A percentile compares a stretch with the other conserved stretches of the same genome.
phyloP scores from a whole-genome alignment of 177 flowering plant species.

The Vitis hybrid region DNA sequence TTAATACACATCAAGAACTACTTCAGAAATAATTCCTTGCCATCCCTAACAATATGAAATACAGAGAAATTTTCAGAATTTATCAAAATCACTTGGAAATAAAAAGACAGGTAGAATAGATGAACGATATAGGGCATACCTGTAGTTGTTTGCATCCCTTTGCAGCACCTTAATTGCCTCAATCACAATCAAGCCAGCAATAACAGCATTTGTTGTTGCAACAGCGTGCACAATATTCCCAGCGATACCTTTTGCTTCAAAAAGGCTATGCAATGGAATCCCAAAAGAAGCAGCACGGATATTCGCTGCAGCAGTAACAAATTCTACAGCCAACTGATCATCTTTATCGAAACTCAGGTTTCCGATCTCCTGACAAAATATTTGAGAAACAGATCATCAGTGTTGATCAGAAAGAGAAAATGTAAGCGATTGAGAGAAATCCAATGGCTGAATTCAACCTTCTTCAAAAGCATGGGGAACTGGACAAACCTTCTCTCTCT shows the following conservation, averaged over 20 bases:
- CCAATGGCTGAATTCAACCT: not conserved
- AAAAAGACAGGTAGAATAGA: not conserved
- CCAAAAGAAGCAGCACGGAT: slow-evolving; percentile 94
- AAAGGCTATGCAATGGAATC: slow-evolving; percentile 87
- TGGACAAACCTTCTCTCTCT: slow-evolving; percentile 64
- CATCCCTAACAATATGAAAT: not conserved
- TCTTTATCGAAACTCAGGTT: slow-evolving; percentile 88
- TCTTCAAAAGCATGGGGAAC: not conserved
- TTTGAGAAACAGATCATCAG: not conserved
- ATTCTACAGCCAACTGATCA: slow-evolving; percentile 96
- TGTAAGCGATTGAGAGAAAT: not conserved
- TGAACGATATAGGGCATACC: slow-evolving; percentile 35
- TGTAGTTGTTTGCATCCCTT: slow-evolving; percentile 51
- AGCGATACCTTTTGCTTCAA: slow-evolving; percentile 99
- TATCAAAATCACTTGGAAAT: not conserved
- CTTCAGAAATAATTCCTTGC: not conserved
- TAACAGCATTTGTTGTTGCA: slow-evolving; percentile 96
- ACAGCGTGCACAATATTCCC: slow-evolving; percentile 99
- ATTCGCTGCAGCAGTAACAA: slow-evolving; percentile 99
- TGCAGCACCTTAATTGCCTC: slow-evolving; percentile 96
- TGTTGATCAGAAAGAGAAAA: not conserved
- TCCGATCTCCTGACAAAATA: slow-evolving; percentile 73
- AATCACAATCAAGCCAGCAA: slow-evolving; percentile 93
- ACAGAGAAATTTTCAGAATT: not conserved
- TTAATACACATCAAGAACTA: not conserved